Conservation (phyloP, 2,329 filamentous ascomycete species). For the Talaromyces marneffei region DNA sequence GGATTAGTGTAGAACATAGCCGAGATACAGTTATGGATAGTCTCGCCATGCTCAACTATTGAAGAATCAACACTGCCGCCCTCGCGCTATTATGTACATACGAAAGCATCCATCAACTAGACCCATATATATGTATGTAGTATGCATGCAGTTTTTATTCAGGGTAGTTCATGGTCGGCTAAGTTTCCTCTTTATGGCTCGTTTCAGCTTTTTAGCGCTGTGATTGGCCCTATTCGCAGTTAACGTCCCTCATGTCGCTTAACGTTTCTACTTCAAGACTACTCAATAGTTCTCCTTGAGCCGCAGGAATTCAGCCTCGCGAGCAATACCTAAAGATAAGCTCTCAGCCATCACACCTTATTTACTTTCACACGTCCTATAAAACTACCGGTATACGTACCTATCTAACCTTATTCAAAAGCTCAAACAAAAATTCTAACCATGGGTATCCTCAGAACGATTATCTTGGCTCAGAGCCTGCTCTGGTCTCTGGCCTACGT, state of each 20-base stretch:
- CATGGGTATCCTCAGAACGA: neutral
- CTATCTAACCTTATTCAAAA: neutral
- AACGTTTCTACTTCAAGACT: neutral
- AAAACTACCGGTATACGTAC: neutral
- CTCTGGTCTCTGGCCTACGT: constrained; percentile 6
- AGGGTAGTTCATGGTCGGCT: neutral
- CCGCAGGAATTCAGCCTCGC: neutral
- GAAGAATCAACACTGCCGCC: neutral
- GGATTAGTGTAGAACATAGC: no score
- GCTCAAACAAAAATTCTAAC: neutral
- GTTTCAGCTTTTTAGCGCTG: neutral
- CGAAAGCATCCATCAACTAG: neutral
- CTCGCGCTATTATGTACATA: neutral
- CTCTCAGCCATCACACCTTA: neutral
- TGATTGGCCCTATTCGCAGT: neutral
- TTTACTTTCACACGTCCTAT: neutral
- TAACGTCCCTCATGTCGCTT: neutral
- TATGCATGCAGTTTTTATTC: neutral
- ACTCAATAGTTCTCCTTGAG: neutral
- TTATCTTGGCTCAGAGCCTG: neutral
- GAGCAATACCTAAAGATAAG: neutral
- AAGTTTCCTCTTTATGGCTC: neutral
- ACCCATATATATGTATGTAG: neutral
- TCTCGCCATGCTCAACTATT: no score
- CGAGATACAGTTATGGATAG: no score